These are phyloP conservation scores for Yamadazyma conglobata DNA, from an alignment of 1,139 yeast genomes.

Conservation along the genomic window DNA sequence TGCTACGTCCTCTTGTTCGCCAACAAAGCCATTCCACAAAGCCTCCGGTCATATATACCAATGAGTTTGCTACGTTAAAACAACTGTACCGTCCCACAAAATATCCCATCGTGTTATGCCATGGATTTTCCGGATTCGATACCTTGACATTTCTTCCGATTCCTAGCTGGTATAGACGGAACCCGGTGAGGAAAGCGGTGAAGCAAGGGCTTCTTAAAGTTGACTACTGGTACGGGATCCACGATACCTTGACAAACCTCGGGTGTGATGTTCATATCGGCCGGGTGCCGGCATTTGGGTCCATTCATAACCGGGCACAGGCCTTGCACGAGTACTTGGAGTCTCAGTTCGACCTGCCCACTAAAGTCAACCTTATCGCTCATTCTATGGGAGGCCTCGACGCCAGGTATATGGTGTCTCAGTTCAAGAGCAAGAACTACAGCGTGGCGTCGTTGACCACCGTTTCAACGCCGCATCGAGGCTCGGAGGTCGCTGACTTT, in stretches of 20 bases:
- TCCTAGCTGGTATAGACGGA: slow-evolving; percentile 14
- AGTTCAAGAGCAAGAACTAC: slow-evolving; percentile 45
- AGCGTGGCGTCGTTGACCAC: slow-evolving; percentile 74
- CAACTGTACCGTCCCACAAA: slow-evolving; percentile 26
- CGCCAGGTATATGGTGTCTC: slow-evolving; percentile 68
- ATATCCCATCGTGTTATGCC: slow-evolving; percentile 75
- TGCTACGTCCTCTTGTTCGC: no score
- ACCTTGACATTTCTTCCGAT: slow-evolving; percentile 48
- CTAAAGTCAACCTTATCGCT: slow-evolving; percentile 71
- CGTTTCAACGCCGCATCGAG: slow-evolving; percentile 83
- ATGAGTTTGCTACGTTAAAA: slow-evolving; percentile 4
- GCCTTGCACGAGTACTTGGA: slow-evolving; percentile 53
- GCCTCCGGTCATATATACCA: slow-evolving; percentile 3
- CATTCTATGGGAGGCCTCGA: slow-evolving; percentile 97
- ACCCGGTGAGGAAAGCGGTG: slow-evolving; percentile 12
- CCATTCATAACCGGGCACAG: slow-evolving; percentile 67
- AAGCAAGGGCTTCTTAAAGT: slow-evolving; percentile 23
- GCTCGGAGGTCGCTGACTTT: slow-evolving; percentile 80
- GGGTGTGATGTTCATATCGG: slow-evolving; percentile 74
- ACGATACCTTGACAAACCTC: slow-evolving; percentile 51
- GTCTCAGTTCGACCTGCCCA: slow-evolving; percentile 34
- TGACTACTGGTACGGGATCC: slow-evolving; percentile 82
- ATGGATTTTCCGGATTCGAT: slow-evolving; percentile 83
- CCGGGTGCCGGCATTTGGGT: slow-evolving; percentile 79
- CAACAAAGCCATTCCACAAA: slow-evolving; percentile 1